These are phyloP conservation scores for Kluyveromyces wickerhamii DNA, from an alignment of 805 yeast species.

Conservation along the genomic window DNA sequence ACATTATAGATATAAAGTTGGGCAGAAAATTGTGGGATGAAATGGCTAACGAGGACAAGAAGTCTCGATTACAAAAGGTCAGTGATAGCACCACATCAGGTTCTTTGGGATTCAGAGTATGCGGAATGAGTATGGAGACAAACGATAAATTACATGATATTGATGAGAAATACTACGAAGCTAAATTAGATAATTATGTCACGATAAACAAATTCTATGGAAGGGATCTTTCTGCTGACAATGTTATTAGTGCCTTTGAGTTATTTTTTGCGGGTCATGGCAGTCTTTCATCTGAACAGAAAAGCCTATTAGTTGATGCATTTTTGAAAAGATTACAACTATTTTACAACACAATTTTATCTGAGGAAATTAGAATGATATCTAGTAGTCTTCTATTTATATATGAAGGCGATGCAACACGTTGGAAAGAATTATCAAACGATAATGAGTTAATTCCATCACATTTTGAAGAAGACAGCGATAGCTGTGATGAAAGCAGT, in stretches of 20 bases:
- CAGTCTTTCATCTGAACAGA: slow-evolving; percentile 26
- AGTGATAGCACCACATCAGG: slow-evolving; percentile 76
- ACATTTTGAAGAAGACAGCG: slow-evolving; percentile 7
- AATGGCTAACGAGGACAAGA: slow-evolving; percentile 50
- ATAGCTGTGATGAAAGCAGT: slow-evolving; percentile 26
- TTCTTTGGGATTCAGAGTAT: slow-evolving; percentile 61
- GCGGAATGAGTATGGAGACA: slow-evolving; percentile 69
- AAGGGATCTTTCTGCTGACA: slow-evolving; percentile 40
- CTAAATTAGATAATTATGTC: slow-evolving; percentile 35
- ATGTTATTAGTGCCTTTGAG: slow-evolving; percentile 38
- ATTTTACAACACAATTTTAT: slow-evolving; percentile 55
- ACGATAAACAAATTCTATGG: slow-evolving; percentile 67
- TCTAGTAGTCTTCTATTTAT: slow-evolving; percentile 69
- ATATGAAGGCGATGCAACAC: slow-evolving; percentile 55
- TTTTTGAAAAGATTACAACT: slow-evolving; percentile 56
- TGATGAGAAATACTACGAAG: slow-evolving; percentile 11
- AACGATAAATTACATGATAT: slow-evolving; percentile 14
- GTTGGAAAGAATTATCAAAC: slow-evolving; percentile 40
- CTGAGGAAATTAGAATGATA: slow-evolving; percentile 53
- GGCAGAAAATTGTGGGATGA: slow-evolving; percentile 69
- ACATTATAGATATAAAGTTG: slow-evolving; percentile 74
- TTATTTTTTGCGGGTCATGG: slow-evolving; percentile 39
- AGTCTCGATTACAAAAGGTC: slow-evolving; percentile 51
- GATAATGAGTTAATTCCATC: slow-evolving; percentile 1
- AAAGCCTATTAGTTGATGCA: slow-evolving; percentile 34